Evolutionary conservation across 2,329 filamentous ascomycete species (phyloP).

Genomic region (Colletotrichum kahawae): DNA sequence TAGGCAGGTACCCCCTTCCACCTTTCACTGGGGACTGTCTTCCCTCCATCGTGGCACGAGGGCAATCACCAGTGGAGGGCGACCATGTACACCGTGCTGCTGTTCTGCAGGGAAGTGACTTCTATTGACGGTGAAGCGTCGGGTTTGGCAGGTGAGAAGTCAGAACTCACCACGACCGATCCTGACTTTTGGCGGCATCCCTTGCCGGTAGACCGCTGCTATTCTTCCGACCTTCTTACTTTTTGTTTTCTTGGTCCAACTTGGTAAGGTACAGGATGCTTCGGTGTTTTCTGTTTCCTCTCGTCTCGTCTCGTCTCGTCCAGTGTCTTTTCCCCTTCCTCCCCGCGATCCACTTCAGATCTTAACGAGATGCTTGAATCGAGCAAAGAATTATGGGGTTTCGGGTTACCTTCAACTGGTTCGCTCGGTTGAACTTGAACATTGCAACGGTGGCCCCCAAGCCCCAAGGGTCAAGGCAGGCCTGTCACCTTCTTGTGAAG

Average conservation of each 20-base stretch:
- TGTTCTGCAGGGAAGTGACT: not conserved
- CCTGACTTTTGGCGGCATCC: not conserved
- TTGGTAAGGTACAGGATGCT: not conserved
- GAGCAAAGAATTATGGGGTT: conserved; percentile 14
- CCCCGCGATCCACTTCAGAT: conserved; percentile 21
- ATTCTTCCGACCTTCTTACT: not conserved
- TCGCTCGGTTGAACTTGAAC: conserved; percentile 2
- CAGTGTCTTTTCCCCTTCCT: not conserved
- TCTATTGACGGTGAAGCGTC: not conserved
- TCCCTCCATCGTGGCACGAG: not conserved
- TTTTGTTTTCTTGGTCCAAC: not conserved
- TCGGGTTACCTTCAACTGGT: not conserved
- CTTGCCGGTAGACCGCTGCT: conserved; percentile 11
- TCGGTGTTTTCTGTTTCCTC: not conserved
- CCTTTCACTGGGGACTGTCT: not conserved
- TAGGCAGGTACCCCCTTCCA: not conserved
- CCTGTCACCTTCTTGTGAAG: not conserved
- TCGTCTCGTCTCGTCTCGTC: not conserved
- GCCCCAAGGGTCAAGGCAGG: not conserved
- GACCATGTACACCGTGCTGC: not conserved
- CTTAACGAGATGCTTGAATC: conserved; percentile 22
- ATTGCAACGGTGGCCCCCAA: not conserved
- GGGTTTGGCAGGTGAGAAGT: conserved; percentile 7
- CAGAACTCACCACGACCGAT: not conserved
- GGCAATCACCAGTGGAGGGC: not conserved